A percentile compares a stretch with the other conserved stretches of the same genome.
Conservation (phyloP, 1,284 basidiomycete species). For the Neonothopanus nambi region DNA sequence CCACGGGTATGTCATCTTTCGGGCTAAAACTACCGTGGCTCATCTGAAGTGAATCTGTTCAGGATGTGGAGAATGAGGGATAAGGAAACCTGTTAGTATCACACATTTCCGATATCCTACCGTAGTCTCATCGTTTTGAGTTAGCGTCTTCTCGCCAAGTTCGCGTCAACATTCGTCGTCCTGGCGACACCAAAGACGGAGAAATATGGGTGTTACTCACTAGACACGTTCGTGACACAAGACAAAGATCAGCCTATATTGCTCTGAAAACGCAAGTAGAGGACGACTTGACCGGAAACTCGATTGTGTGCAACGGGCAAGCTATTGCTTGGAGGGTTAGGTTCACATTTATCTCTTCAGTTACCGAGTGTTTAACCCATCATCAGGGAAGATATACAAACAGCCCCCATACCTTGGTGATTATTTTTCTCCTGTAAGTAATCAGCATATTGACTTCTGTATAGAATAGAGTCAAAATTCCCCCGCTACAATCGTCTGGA, state of each 20-base stretch:
- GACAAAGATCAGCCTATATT: constrained; percentile 66
- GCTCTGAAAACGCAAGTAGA: constrained; percentile 63
- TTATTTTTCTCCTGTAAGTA: constrained; percentile 19
- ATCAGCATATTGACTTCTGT: constrained; percentile 3
- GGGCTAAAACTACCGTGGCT: not conserved
- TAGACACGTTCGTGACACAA: constrained; percentile 68
- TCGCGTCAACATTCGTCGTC: constrained; percentile 34
- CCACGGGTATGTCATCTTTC: constrained; percentile 59
- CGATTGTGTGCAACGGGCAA: constrained; percentile 25
- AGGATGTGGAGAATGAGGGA: constrained; percentile 58
- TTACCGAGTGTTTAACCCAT: too few relatives aligned
- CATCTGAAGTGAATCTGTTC: not conserved
- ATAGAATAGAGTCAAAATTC: constrained; percentile 36
- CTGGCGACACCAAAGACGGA: constrained; percentile 21
- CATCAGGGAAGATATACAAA: constrained; percentile 76
- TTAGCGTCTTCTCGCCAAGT: constrained; percentile 36
- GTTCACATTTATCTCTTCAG: constrained; percentile 11
- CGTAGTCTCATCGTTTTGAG: not conserved
- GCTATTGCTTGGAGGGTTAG: constrained; percentile 38
- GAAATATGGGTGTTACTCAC: constrained; percentile 83
- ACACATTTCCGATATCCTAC: not conserved
- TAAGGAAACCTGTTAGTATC: constrained; percentile 34
- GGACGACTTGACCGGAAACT: constrained; percentile 28
- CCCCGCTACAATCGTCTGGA: constrained; percentile 36
- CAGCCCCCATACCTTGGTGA: constrained; percentile 73